Base-by-base conservation (phyloP, 306 rosid genomes). In the Quercus dentata region DNA sequence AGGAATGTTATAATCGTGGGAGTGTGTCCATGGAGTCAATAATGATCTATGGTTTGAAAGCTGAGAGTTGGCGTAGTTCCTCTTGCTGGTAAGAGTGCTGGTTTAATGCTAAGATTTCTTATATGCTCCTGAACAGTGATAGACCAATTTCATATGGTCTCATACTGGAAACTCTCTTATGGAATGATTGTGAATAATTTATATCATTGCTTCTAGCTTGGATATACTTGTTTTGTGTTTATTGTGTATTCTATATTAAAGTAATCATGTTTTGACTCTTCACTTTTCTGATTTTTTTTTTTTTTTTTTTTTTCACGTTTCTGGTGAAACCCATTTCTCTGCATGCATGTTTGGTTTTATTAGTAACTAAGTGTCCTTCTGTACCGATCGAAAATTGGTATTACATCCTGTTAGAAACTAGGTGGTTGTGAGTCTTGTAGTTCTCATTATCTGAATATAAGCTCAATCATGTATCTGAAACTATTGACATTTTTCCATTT, bases 401-500 rank as follows among this genome's bases (percentile, higher is more conserved):
- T 63, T 28, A 28, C 69, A 63, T 27, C 38, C 69, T 63, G 69
- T 63, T 25, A 14, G n/a, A 63, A 63, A 63, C 54, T 28, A 13
- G 69, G 10, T 27, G n/a, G 19, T 23, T 13, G 11, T 63, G 30
- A 9, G 28, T 23, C 20, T 13, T 28, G 7, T 28, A 13, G 25
- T 69, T 69, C 55, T 69, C 28, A 19, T 38, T 41, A 35, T 35
- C 55, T 69, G 54, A 41, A 35, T 69, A 7, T n/a, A 41, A 38
- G 54, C 30, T 41, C 31, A 33, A 69, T 38, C 28, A 5, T 69
- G 55, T 41, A 44, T 38, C 28, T 11, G 38, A 38, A 69, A n/a
- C 41, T n/a, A 35, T 20, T 18, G 44, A 71, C 68, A 61, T 25
- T 61, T 38, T 12, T 68, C 52, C 63, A 27, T 80, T 78, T 81